phyloP scores from a whole-genome alignment of 352 stramenopile species.

The Phytophthora fragariaefolia region DNA sequence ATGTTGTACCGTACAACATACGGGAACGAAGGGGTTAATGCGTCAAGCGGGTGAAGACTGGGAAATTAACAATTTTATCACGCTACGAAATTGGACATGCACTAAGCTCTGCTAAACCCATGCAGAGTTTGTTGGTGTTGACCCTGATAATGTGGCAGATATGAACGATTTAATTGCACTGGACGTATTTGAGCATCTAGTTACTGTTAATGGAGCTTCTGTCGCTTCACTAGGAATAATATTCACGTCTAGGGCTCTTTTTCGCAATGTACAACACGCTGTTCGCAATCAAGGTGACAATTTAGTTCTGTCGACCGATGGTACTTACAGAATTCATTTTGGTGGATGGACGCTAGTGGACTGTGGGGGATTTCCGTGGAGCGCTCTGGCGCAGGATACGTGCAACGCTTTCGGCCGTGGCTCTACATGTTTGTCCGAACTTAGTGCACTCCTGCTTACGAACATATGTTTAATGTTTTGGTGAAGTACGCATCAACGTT shows the following conservation, averaged over 20 bases:
- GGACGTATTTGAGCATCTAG: not conserved
- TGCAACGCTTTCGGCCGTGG: not conserved
- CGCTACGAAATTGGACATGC: not conserved
- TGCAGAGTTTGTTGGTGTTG: not conserved
- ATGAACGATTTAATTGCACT: not conserved
- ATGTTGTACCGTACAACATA: no score
- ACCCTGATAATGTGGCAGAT: not conserved
- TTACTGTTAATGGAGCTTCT: not conserved
- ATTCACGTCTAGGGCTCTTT: not conserved
- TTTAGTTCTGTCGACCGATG: not conserved
- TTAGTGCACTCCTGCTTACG: not conserved
- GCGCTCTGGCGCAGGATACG: not conserved
- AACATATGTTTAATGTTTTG: not conserved
- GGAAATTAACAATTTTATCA: not conserved
- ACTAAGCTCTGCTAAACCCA: not conserved
- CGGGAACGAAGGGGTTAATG: no score
- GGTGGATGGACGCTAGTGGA: not conserved
- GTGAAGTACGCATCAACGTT: not conserved
- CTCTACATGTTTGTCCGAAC: not conserved
- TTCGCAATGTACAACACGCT: not conserved
- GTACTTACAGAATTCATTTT: not conserved
- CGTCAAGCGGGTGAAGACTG: not conserved
- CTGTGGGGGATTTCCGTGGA: not conserved
- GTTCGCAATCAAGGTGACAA: not conserved
- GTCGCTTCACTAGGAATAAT: not conserved